Percentiles rank a stretch among this genome's conserved stretches.
phyloP scores from a whole-genome alignment of 1,284 basidiomycete species.

The Heterobasidion occidentale region DNA sequence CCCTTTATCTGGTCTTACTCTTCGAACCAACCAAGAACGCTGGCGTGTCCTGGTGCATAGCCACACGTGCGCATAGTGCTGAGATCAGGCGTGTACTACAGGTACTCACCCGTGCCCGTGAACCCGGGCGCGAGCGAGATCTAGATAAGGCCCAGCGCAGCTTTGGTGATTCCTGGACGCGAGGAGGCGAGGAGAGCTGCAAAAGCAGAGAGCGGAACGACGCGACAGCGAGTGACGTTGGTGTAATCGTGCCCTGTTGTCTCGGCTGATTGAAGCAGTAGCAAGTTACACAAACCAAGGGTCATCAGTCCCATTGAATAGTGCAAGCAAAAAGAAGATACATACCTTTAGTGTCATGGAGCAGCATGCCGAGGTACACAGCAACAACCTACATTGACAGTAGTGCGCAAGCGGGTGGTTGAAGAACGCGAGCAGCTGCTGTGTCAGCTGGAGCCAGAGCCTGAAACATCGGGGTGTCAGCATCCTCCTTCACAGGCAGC shows the following conservation, averaged over 20 bases:
- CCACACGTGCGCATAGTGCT: constrained; percentile 38
- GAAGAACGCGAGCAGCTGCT: no score
- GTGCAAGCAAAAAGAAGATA: no score
- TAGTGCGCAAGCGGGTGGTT: no score
- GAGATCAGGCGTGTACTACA: constrained; percentile 49
- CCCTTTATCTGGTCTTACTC: constrained; percentile 33
- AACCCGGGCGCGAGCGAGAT: constrained; percentile 29
- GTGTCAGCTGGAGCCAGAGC: no score
- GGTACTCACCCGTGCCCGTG: constrained; percentile 38
- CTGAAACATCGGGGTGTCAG: no score
- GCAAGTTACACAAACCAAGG: no score
- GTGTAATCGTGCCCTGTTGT: constrained; percentile 52
- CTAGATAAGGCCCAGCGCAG: constrained; percentile 37
- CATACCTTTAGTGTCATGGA: no score
- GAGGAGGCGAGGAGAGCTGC: constrained; percentile 36
- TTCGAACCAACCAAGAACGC: constrained; percentile 57
- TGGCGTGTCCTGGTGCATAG: constrained; percentile 51
- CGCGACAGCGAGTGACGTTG: constrained; percentile 48
- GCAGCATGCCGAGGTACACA: no score
- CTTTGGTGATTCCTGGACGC: constrained; percentile 44
- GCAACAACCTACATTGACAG: no score
- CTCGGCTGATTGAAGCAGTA: no score
- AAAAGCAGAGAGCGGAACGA: constrained; percentile 49
- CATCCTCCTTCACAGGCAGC: no score
- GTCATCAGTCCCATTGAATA: no score